These are phyloP conservation scores for Glycyrrhiza uralensis DNA, from an alignment of 306 rosid genomes.

Conservation along the genomic window DNA sequence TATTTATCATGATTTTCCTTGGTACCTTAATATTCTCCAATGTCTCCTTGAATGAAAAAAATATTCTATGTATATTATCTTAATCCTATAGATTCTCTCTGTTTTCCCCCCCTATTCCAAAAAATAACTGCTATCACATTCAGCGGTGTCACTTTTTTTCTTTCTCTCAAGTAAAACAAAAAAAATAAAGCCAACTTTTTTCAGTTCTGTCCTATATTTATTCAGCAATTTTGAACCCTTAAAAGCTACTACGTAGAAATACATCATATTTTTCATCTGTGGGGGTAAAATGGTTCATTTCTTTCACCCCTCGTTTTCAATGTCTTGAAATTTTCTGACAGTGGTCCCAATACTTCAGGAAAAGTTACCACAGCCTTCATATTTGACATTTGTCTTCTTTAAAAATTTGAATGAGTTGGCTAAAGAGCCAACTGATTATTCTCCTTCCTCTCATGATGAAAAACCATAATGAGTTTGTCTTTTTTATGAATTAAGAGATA, in stretches of 20 bases:
- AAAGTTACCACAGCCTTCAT: constrained; percentile 26
- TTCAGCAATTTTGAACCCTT: constrained; percentile 20
- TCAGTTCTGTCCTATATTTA: constrained; percentile 27
- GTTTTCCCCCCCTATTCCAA: constrained; percentile 5
- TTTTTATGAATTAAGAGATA: constrained; percentile 40
- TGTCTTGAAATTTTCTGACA: constrained; percentile 43
- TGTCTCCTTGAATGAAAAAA: constrained; percentile 21
- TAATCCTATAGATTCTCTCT: constrained; percentile 32
- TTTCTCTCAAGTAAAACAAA: constrained; percentile 19
- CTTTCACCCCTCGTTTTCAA: constrained; percentile 27
- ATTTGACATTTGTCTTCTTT: constrained; percentile 38
- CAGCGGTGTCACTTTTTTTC: no score
- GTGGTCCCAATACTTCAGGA: constrained; percentile 27
- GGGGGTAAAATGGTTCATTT: constrained; percentile 30
- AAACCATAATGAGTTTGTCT: constrained; percentile 62
- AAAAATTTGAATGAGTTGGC: constrained; percentile 45
- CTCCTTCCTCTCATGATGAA: constrained; percentile 56
- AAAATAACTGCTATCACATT: constrained; percentile 3
- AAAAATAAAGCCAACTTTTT: constrained; percentile 26
- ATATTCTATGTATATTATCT: neutral
- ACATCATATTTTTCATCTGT: constrained; percentile 12
- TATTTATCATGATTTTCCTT: constrained; percentile 28
- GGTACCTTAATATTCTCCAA: constrained; percentile 27
- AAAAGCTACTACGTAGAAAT: constrained; percentile 11
- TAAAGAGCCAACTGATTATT: constrained; percentile 47